A percentile compares a stretch with the other conserved stretches of the same genome.
Evolutionary conservation across 192 early-diverging fungal species (phyloP).

Genomic region (Gonapodya sp.): DNA sequence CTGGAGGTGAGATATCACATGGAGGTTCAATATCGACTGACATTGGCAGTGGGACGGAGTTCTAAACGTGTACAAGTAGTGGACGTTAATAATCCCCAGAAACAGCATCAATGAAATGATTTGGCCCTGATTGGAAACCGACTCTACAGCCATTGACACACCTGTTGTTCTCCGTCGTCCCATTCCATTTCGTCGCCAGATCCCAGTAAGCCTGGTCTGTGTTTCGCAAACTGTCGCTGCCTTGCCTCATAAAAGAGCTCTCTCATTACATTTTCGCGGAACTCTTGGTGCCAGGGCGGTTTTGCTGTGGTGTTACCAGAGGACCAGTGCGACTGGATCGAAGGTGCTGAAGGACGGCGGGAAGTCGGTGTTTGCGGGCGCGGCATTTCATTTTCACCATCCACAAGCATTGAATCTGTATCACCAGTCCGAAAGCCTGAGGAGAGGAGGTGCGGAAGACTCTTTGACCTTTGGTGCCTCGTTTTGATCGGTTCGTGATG

Average conservation of each 20-base stretch:
- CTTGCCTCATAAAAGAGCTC: neutral
- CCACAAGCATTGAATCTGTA: neutral
- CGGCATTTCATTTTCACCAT: neutral
- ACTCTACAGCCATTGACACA: too few relatives aligned
- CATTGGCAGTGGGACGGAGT: neutral
- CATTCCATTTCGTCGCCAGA: neutral
- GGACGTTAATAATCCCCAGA: too few relatives aligned
- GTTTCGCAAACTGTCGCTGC: neutral
- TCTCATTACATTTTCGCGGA: neutral
- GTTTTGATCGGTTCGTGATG: neutral
- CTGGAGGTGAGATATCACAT: neutral
- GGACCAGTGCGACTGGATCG: neutral
- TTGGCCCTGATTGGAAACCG: too few relatives aligned
- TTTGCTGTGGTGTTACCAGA: neutral
- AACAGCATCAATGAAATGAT: too few relatives aligned
- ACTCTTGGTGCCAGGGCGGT: neutral
- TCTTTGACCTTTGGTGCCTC: neutral
- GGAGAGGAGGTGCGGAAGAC: neutral
- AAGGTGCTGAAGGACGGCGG: neutral
- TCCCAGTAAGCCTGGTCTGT: neutral
- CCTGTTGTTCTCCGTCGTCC: neutral
- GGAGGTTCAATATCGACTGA: neutral
- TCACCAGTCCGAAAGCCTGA: too few relatives aligned
- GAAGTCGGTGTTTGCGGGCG: neutral
- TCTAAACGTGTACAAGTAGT: too few relatives aligned